Base-by-base conservation (phyloP, 176 grass and related monocot genomes). In the Carex littledalei region DNA sequence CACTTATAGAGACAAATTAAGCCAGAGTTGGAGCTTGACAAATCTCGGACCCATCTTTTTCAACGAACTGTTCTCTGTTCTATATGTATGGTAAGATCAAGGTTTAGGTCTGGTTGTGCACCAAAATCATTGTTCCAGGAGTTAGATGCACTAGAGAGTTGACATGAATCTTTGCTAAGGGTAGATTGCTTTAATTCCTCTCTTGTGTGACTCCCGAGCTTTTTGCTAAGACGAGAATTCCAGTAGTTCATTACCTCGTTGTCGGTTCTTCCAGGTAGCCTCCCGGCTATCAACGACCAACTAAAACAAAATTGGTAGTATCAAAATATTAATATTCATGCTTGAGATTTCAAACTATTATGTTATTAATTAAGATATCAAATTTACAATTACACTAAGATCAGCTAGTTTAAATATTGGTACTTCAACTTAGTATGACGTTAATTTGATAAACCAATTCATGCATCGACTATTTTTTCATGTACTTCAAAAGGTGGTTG, bases 201-300 rank as follows among this genome's bases (percentile, higher is more conserved):
- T 24, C 60, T 63, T 0, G 20, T 63, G 60, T 21, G 18, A 21
- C 8, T 24, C 2, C 1, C 6, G 7, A 24, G 16, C 17, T 77
- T 77, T 49, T 18, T 47, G 16, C 49, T 77, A 11, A 77, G 39
- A 77, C 3, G 49, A 54, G 72, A 77, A 49, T 77, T 77, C 72
- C 72, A 77, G 18, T 77, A 14, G 43, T 77, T 77, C 72, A 29
- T 77, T 53, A 77, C 39, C 43, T 77, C 72, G 16, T 52, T 77
- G 10, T 77, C 72, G 1, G 72, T 77, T 50, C 72, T 77, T 22
- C 49, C 39, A 50, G 43, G 72, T 49, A 77, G 39, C 37, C 72
- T 41, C 18, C 37, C 72, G 0, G 72, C 72, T 77, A 77, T 77
- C 72, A 77, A 24, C 11, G 35, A 41, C 72, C 72, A 77, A 77